A percentile compares a stretch with the other conserved stretches of the same genome.
Conservation (phyloP, 2,329 filamentous ascomycete species). For the Apiospora saccharicola region DNA sequence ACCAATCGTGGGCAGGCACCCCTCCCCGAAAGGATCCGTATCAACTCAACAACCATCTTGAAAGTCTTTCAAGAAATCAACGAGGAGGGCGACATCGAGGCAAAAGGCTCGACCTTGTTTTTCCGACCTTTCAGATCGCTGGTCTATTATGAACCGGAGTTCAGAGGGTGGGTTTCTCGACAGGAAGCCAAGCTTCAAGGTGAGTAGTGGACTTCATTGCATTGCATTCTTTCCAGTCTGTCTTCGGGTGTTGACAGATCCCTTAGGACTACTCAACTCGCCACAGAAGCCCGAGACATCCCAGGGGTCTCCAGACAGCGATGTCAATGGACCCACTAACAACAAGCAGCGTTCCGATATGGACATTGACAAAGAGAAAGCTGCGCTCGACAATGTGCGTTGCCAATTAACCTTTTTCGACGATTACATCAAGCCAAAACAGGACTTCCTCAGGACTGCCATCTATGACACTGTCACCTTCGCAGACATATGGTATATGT, state of each 20-base stretch:
- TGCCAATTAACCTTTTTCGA: background rate
- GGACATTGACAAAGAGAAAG: background rate
- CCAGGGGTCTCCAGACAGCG: too few relatives aligned
- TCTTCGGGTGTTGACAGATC: background rate
- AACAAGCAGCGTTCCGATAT: background rate
- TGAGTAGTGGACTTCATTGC: background rate
- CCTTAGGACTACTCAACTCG: background rate
- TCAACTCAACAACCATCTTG: background rate
- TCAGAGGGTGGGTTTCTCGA: background rate
- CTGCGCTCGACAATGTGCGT: background rate
- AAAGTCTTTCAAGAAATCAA: background rate
- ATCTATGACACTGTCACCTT: background rate
- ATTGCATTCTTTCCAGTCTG: background rate
- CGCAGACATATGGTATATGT: constrained; percentile 2
- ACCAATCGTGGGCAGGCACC: background rate
- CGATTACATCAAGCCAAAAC: background rate
- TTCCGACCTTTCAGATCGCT: background rate
- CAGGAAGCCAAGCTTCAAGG: background rate
- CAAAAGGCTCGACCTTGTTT: background rate
- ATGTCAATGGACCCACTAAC: too few relatives aligned
- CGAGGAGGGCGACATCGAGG: background rate
- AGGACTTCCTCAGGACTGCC: background rate
- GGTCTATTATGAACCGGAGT: background rate
- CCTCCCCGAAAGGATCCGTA: background rate
- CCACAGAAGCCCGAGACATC: background rate